Evolutionary conservation across 257 asterid genomes (phyloP), one percentile per base, ranked within the genome.

Genomic region (Handroanthus guayacan): DNA sequence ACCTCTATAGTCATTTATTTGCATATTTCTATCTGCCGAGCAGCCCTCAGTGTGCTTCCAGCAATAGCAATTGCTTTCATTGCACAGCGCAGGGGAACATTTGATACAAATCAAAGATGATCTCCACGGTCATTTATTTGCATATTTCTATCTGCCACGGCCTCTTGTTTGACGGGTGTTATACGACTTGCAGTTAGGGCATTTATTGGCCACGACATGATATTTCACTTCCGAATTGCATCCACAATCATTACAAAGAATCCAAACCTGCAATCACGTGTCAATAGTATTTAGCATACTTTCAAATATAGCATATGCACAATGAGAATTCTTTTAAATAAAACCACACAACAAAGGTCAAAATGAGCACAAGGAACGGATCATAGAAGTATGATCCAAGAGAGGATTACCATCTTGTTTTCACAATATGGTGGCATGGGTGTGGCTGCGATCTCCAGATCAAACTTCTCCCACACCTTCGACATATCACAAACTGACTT

Each of bases 401-500:
- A 3, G 13, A 13, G 45, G 55, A 18, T 2, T 55, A 90, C 98
- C 89, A 81, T 86, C 78, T 80, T 81, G 79, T 89, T 84, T 62
- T 78, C 89, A 25, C 82, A 87, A 58, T 82, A 76, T 13, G 86
- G 82, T 5, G 98, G 98, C 96, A 91, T 88, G 0, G 97, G 97
- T 8, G 93, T 90, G 5, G 98, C 92, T 56, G 97, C 97, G 45
- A 93, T 87, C 88, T 93, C 96, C 87, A 66, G 5, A 85, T 93
- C 98, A 72, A 84, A 86, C 76, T 82, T 86, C 87, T 91, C 97
- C 97, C 98, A 93, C 66, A 88, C 91, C 75, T 89, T 86, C 12
- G 98, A 93, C 97, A 93, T 89, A 65, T 93, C 96, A 52, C 96
- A 89, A 20, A 91, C 94, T 0, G 98, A 91, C 80, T 91, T 93